A percentile compares a stretch with the other conserved stretches of the same genome.
Conservation (phyloP, 2,329 filamentous ascomycete species). For the Verticillium isaacii region DNA sequence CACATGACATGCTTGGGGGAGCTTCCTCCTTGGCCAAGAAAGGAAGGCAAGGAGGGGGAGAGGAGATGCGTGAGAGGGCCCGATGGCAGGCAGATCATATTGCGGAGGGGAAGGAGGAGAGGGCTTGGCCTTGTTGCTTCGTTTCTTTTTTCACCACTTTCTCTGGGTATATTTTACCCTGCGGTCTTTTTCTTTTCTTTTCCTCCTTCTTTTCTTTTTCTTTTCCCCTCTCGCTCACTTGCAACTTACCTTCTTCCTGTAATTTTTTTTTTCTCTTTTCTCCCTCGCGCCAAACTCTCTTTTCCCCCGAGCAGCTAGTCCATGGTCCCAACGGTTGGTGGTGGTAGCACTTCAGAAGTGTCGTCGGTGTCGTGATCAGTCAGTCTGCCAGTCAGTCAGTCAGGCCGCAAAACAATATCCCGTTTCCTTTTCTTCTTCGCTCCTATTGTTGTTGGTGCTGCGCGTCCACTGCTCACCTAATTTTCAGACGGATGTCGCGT, state of each 20-base stretch:
- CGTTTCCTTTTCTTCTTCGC: not conserved
- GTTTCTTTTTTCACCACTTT: slow-evolving; percentile 11
- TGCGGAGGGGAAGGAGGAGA: not conserved
- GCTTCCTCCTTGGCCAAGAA: not conserved
- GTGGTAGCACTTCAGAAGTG: not conserved
- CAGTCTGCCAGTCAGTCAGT: not conserved
- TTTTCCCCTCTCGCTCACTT: slow-evolving; percentile 5
- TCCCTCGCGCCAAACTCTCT: not conserved
- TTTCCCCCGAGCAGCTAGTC: not conserved
- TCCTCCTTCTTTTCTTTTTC: slow-evolving; percentile 7
- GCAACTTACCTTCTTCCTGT: slow-evolving; percentile 10
- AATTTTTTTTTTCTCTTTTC: slow-evolving; percentile 8
- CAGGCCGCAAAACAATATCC: not conserved
- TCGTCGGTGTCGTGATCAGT: not conserved
- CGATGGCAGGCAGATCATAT: not conserved
- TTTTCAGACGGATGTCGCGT: not conserved
- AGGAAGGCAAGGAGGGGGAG: not conserved
- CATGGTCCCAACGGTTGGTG: not conserved
- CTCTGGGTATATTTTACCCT: not conserved
- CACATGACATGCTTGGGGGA: not conserved
- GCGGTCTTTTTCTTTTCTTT: slow-evolving; percentile 6
- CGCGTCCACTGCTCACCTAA: not conserved
- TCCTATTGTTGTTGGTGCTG: not conserved
- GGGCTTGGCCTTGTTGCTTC: slow-evolving; percentile 1
- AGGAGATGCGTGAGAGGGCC: not conserved